phyloP scores from a whole-genome alignment of 1,284 basidiomycete genomes.

The Apiotrichum siamense region DNA sequence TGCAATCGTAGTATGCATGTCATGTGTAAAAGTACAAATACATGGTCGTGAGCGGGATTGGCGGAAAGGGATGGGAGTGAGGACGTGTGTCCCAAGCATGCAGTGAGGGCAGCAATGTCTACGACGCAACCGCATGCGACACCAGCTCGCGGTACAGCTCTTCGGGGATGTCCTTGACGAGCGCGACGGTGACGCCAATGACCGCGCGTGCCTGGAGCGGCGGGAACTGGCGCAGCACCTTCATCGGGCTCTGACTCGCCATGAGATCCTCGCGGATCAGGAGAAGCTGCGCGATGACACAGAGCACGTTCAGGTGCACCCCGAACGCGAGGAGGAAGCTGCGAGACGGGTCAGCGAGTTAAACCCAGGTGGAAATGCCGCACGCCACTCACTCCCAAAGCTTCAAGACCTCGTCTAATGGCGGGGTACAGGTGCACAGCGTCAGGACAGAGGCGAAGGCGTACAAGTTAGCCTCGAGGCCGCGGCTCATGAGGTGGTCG shows the following conservation, averaged over 20 bases:
- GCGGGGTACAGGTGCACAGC: conserved; percentile 91
- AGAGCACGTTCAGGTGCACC: conserved; percentile 89
- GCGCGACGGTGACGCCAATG: conserved; percentile 84
- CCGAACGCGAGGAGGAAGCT: conserved; percentile 89
- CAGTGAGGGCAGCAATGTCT: not conserved
- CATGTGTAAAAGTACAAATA: conserved; percentile 1
- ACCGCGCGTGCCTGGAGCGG: conserved; percentile 79
- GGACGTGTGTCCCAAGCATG: not conserved
- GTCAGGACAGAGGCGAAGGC: conserved; percentile 80
- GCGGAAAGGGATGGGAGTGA: too few species aligned
- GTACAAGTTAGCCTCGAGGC: conserved; percentile 95
- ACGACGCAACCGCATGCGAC: conserved; percentile 57
- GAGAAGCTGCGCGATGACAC: conserved; percentile 88
- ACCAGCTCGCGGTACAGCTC: conserved; percentile 88
- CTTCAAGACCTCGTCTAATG: conserved; percentile 84
- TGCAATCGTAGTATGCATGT: conserved; percentile 1
- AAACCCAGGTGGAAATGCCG: not conserved
- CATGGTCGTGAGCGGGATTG: too few species aligned
- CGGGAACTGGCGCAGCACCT: conserved; percentile 87
- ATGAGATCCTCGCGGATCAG: conserved; percentile 86
- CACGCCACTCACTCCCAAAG: conserved; percentile 67
- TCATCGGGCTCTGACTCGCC: conserved; percentile 83
- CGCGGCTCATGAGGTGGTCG: conserved; percentile 73
- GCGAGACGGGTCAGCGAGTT: not conserved
- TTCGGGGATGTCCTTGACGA: conserved; percentile 80